Base-by-base conservation (phyloP, 176 grass and related monocot species). In the Oryza meyeriana region DNA sequence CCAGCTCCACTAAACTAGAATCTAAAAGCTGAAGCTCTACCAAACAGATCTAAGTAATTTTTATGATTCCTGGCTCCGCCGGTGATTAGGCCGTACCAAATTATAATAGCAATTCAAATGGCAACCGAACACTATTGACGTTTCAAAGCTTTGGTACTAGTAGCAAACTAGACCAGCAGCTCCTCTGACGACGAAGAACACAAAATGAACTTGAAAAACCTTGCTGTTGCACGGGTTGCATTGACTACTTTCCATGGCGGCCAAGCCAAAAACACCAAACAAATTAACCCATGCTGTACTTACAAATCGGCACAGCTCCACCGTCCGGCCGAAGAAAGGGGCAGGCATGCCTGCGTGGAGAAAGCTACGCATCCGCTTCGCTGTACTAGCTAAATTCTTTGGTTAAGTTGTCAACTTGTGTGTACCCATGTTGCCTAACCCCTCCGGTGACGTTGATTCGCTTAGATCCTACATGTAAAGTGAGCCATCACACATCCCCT, bases 391-490 rank as follows among this genome's bases (percentile, higher is more conserved):
- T 36, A 35, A 48, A 48, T 79, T 35, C 3, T 24, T 16, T 12
- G 76, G 87, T 80, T 67, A 69, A 75, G 31, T 70, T 34, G 81
- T 76, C 82, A 41, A 63, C 48, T 33, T 28, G 24, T n/a, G 30
- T 45, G 72, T 38, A 36, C 52, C 38, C 61, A 24, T 20, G 4
- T 25, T 1, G 81, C 81, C 82, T 81, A 89, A 89, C 82, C 39
- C 63, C 48, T 9, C 9, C 3, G n/a, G 25, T 52, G 77, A 74
- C 33, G 80, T 17, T 29, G 28, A 50, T 69, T 69, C 41, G 27
- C 22, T 6, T 88, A 48, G 3, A 79, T 81, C 87, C 87, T 50
- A 89, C 82, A 58, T 89, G 87, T 77, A 89, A 89, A 85, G 82
- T 0, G 29, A 38, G 65, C 65, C 78, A 66, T 81, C 77, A 31